Conservation (phyloP, 495 filamentous ascomycete species). For the Annulohypoxylon stygium region DNA sequence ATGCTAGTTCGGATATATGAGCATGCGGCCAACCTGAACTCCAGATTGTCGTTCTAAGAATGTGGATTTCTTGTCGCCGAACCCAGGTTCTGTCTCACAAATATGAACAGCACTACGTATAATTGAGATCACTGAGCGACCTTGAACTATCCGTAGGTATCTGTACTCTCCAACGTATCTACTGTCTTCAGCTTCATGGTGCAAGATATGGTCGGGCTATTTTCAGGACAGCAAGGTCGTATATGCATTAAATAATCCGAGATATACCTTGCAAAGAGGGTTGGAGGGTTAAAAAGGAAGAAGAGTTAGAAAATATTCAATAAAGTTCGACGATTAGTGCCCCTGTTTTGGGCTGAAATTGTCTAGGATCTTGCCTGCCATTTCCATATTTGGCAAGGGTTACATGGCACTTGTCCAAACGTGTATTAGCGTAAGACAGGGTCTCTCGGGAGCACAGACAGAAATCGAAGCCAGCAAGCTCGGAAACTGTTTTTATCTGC, state of each 20-base stretch:
- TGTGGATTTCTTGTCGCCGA: background rate
- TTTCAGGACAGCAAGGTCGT: background rate
- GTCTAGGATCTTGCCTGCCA: conserved; percentile 13
- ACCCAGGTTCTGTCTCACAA: background rate
- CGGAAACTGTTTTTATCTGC: background rate
- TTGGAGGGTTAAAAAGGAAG: background rate
- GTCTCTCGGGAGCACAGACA: conserved; percentile 1
- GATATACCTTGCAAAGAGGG: background rate
- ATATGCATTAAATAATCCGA: too few relatives aligned
- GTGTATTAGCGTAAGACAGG: background rate
- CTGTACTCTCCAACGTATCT: too few relatives aligned
- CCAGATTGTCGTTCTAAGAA: background rate
- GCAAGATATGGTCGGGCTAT: background rate
- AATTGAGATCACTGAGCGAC: background rate
- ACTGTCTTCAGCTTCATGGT: too few relatives aligned
- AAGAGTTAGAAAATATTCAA: background rate
- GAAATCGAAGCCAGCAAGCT: background rate
- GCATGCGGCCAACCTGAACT: background rate
- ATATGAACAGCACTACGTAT: background rate
- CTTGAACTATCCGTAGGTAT: too few relatives aligned
- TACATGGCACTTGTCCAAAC: background rate
- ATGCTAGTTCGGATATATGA: too few relatives aligned
- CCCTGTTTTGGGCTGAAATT: background rate
- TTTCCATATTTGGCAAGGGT: conserved; percentile 4
- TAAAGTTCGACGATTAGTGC: background rate